Conservation (phyloP, 495 filamentous ascomycete genomes). For the Acidiella bohemica region DNA sequence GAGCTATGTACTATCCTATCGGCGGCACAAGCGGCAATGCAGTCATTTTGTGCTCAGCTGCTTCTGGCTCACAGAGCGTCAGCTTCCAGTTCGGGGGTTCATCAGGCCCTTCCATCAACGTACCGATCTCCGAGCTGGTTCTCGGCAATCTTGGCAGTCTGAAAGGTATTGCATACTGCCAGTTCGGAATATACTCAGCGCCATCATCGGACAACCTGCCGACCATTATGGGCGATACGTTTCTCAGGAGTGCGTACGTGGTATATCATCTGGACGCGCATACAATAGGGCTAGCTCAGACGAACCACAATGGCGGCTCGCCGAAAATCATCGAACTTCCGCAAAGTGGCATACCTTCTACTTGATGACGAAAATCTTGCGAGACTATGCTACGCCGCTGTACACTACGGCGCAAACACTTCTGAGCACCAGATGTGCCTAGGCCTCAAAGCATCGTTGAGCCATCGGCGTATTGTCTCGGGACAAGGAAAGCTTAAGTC, state of each 20-base stretch:
- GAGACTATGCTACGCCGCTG: too few relatives aligned
- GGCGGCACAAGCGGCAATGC: slow-evolving; percentile 4
- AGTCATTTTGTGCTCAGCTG: slow-evolving; percentile 7
- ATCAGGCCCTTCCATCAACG: slow-evolving; percentile 5
- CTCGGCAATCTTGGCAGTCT: not conserved
- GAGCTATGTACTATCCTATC: slow-evolving; percentile 5
- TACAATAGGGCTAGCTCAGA: slow-evolving; percentile 7
- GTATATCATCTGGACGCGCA: slow-evolving; percentile 13
- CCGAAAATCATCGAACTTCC: too few relatives aligned
- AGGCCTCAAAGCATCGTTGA: too few relatives aligned
- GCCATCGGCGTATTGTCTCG: too few relatives aligned
- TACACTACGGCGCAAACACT: too few relatives aligned
- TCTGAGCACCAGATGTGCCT: too few relatives aligned
- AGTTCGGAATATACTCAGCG: slow-evolving; percentile 5
- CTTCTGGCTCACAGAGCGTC: not conserved
- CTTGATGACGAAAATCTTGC: too few relatives aligned
- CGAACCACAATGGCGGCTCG: slow-evolving; percentile 1
- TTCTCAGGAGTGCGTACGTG: slow-evolving; percentile 18
- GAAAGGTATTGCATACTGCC: slow-evolving; percentile 8
- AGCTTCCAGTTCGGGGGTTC: slow-evolving; percentile 7
- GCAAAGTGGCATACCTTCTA: too few relatives aligned
- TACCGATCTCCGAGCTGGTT: slow-evolving; percentile 4
- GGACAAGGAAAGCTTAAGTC: too few relatives aligned
- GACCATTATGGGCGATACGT: slow-evolving; percentile 14
- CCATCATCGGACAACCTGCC: not conserved